These are phyloP conservation scores for Debaryomycetaceae sp. DNA, from an alignment of 1,139 yeast species.

Conservation along the genomic window DNA sequence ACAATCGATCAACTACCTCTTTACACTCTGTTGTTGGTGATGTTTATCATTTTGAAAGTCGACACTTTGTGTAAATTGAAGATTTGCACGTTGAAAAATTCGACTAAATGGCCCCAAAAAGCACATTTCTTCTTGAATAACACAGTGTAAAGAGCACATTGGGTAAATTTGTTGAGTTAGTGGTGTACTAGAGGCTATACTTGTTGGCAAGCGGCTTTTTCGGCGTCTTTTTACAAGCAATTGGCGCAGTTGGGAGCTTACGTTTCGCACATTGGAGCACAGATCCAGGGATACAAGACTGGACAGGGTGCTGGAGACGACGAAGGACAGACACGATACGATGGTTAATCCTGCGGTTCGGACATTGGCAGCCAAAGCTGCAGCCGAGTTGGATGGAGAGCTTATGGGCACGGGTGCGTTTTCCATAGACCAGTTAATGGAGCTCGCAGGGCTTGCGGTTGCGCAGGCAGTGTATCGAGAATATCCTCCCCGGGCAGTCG, in stretches of 20 bases:
- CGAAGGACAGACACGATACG: background rate
- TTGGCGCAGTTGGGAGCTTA: too few relatives aligned
- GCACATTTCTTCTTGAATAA: background rate
- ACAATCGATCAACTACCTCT: background rate
- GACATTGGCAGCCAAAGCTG: conserved; percentile 60
- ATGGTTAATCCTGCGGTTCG: conserved; percentile 15
- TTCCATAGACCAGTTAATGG: conserved; percentile 94
- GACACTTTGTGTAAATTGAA: background rate
- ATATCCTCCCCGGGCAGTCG: conserved; percentile 39
- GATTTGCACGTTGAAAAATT: background rate
- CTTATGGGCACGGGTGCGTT: conserved; percentile 83
- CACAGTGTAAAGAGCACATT: background rate
- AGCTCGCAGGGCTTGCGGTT: conserved; percentile 90
- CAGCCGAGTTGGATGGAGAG: conserved; percentile 78
- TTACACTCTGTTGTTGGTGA: background rate
- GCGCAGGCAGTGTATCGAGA: conserved; percentile 77
- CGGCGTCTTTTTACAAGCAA: too few relatives aligned
- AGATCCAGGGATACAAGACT: background rate
- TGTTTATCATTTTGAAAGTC: background rate
- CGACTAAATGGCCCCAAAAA: background rate
- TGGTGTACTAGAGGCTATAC: too few relatives aligned
- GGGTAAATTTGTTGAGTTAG: too few relatives aligned
- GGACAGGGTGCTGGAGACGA: background rate
- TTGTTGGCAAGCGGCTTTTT: too few relatives aligned
- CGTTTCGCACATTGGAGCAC: too few relatives aligned